phyloP scores from a whole-genome alignment of 306 rosid genomes.

The Lupinus albus region DNA sequence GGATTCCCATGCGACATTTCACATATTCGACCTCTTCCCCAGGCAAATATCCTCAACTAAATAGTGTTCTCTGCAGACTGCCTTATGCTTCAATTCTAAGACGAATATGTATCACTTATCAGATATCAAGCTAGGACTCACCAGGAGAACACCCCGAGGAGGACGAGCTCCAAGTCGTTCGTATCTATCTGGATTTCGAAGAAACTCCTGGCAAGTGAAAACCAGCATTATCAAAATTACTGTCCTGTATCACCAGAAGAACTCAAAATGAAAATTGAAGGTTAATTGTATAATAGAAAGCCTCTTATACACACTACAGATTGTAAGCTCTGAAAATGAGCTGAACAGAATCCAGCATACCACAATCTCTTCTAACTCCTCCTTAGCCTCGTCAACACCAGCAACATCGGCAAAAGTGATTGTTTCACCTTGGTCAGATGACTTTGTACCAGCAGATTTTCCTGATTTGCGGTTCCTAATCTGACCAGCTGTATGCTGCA shows the following conservation, averaged over 20 bases:
- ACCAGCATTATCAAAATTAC: constrained; percentile 39
- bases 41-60: constrained; percentile 1
- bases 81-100: constrained; percentile 12
- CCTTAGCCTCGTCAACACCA: constrained; percentile 98
- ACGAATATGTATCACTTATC: constrained; percentile 11
- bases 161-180: constrained; percentile 96
- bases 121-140: constrained; percentile 53
- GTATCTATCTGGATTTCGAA: constrained; percentile 93
- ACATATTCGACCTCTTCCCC: constrained; percentile 29
- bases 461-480: constrained; percentile 88
- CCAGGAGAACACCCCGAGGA: constrained; percentile 98
- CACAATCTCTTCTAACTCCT: constrained; percentile 99
- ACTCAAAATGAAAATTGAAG: constrained; percentile 19
- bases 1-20: constrained; percentile 35
- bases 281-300: constrained; percentile 19
- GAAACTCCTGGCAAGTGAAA: constrained; percentile 83
- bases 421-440: constrained; percentile 79
- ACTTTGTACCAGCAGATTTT: constrained; percentile 68
- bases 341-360: constrained; percentile 59
- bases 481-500: constrained; percentile 86
- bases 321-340: constrained; percentile 24
- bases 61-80: constrained; percentile 15
- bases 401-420: constrained; percentile 96
- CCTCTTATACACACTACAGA: constrained; percentile 40
- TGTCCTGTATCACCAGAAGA: constrained; percentile 30